Conservation (phyloP, 805 yeast genomes). For the Nakazawaea sp. region DNA sequence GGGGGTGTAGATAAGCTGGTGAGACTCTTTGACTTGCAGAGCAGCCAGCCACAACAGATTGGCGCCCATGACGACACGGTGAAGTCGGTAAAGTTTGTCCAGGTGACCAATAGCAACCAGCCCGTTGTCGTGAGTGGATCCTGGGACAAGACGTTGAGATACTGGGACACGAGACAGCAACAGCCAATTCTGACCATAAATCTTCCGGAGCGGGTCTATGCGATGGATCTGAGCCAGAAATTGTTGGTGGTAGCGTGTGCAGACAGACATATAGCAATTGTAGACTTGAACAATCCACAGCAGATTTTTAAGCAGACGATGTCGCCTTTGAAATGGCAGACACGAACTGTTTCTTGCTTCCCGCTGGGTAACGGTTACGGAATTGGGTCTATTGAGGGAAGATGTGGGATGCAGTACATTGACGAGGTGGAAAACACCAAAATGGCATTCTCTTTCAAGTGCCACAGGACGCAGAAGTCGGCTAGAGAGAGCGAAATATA, state of each 20-base stretch:
- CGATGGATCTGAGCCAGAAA: constrained; percentile 79
- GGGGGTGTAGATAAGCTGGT: constrained; percentile 93
- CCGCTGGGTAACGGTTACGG: constrained; percentile 94
- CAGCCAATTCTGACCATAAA: constrained; percentile 75
- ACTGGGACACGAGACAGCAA: constrained; percentile 90
- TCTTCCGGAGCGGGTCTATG: constrained; percentile 85
- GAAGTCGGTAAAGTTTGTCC: constrained; percentile 64
- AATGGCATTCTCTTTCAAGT: constrained; percentile 82
- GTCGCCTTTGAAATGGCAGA: constrained; percentile 87
- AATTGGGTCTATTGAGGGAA: constrained; percentile 88
- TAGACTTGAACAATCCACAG: constrained; percentile 80
- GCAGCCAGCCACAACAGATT: constrained; percentile 77
- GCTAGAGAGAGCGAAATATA: constrained; percentile 62
- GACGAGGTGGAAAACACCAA: constrained; percentile 72
- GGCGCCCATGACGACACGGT: constrained; percentile 87
- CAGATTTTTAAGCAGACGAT: constrained; percentile 63
- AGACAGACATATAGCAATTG: constrained; percentile 70
- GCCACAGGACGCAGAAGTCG: constrained; percentile 70
- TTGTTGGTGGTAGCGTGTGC: constrained; percentile 92
- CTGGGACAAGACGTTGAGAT: constrained; percentile 92
- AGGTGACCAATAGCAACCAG: constrained; percentile 78
- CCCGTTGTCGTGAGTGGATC: constrained; percentile 87
- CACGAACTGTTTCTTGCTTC: constrained; percentile 74
- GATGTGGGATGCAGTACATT: constrained; percentile 91
- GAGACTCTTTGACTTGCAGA: constrained; percentile 70